phyloP scores from a whole-genome alignment of 2,329 filamentous ascomycete genomes.

The Phaeosphaeria sp. region DNA sequence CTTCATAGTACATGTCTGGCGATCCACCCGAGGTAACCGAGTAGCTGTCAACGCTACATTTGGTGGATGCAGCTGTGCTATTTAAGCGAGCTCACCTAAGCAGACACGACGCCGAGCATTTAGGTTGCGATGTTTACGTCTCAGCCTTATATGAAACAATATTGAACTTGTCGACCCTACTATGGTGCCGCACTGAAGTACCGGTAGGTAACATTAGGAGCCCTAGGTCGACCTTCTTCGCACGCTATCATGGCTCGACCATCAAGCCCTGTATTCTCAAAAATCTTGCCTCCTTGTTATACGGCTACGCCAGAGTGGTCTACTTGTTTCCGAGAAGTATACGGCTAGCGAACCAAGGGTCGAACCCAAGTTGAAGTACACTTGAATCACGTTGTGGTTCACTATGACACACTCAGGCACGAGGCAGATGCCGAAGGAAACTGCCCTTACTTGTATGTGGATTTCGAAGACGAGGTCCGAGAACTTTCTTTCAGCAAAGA shows the following conservation, averaged over 20 bases:
- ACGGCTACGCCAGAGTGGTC: conserved; percentile 6
- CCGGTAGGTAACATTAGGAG: no score
- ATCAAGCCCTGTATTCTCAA: background rate
- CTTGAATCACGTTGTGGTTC: conserved; percentile 9
- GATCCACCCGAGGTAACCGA: background rate
- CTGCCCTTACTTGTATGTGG: conserved; percentile 1
- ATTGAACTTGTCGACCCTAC: background rate
- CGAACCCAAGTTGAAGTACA: conserved; percentile 6
- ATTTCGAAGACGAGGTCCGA: conserved; percentile 11
- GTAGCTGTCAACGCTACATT: background rate
- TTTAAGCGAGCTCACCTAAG: background rate
- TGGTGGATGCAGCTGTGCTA: background rate
- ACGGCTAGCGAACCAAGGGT: conserved; percentile 3
- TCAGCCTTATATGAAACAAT: background rate
- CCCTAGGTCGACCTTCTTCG: no score
- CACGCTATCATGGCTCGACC: background rate
- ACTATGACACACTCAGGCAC: conserved; percentile 7
- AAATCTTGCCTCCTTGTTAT: background rate
- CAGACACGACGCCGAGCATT: background rate
- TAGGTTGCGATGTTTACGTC: background rate
- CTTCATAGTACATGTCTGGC: background rate
- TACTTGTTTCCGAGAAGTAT: conserved; percentile 8
- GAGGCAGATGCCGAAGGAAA: conserved; percentile 8
- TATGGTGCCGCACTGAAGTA: background rate
- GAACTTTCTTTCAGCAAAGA: conserved; percentile 5